Evolutionary conservation across 345 rosid genomes (phyloP).

Genomic region (Pelargonium nanum): DNA sequence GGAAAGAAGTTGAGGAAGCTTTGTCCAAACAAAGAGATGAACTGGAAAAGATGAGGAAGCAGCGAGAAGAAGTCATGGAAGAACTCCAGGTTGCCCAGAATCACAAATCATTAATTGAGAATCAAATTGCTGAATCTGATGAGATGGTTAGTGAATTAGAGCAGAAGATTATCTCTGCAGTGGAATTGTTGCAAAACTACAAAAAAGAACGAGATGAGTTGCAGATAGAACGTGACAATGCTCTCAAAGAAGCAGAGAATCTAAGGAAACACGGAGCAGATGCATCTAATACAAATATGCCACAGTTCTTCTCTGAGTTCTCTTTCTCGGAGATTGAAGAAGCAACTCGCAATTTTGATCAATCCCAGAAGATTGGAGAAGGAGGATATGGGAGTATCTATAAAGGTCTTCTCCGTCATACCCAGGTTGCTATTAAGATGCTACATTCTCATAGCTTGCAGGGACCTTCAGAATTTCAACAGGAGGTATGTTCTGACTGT

Average conservation of each 20-base stretch:
- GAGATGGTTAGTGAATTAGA: conserved; percentile 9
- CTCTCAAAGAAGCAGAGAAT: conserved; percentile 25
- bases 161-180: conserved; percentile 6
- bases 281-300: conserved; percentile 11
- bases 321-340: conserved; percentile 22
- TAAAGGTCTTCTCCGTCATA: conserved; percentile 28
- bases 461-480: conserved; percentile 79
- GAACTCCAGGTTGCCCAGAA: not conserved
- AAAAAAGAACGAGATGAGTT: conserved; percentile 22
- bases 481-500: conserved; percentile 47
- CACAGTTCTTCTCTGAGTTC: conserved; percentile 17
- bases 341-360: conserved; percentile 25
- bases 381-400: conserved; percentile 22
- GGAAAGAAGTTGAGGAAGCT: conserved; percentile 26
- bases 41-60: conserved; percentile 22
- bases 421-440: conserved; percentile 30
- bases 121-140: conserved; percentile 6
- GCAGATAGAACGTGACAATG: conserved; percentile 21
- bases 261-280: conserved; percentile 15
- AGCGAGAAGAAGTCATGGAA: not conserved
- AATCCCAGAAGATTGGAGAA: conserved; percentile 21
- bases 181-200: conserved; percentile 15
- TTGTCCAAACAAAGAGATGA: conserved; percentile 18
- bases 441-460: conserved; percentile 58
- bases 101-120: conserved; percentile 2